Evolutionary conservation across 1,139 yeast species (phyloP).

Genomic region (Magnusiomyces magnusii): DNA sequence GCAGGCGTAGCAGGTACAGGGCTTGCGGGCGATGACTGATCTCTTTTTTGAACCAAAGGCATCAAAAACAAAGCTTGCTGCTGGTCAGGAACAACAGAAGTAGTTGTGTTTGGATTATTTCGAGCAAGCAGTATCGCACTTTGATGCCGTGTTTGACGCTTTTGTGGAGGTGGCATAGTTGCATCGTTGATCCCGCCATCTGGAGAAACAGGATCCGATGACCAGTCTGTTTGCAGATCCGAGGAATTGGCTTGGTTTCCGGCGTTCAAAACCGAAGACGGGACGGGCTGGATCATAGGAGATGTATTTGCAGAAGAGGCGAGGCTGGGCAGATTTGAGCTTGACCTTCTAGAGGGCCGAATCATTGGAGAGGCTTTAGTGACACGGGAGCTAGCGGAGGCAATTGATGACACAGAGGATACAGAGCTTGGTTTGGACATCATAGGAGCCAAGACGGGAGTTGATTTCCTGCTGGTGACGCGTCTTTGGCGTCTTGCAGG

Average conservation of each 20-base stretch:
- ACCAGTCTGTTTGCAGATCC: slow-evolving; percentile 16
- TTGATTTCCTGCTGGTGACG: slow-evolving; percentile 3
- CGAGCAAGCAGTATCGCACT: slow-evolving; percentile 1
- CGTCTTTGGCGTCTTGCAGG: slow-evolving; percentile 5
- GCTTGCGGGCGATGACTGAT: neutral
- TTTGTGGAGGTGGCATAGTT: slow-evolving; percentile 27
- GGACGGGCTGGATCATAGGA: slow-evolving; percentile 17
- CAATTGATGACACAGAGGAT: slow-evolving; percentile 7
- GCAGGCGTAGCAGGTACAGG: slow-evolving; percentile 34
- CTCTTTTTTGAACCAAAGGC: neutral
- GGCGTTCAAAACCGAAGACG: slow-evolving; percentile 12
- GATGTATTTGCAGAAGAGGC: slow-evolving; percentile 18
- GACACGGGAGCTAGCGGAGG: slow-evolving; percentile 15
- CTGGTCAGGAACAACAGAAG: neutral
- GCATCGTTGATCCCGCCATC: slow-evolving; percentile 27
- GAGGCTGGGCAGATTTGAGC: slow-evolving; percentile 8
- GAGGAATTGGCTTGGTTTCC: slow-evolving; percentile 11
- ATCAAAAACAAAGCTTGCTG: neutral
- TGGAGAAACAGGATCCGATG: slow-evolving; percentile 23
- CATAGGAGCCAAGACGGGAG: slow-evolving; percentile 16
- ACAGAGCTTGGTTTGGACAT: slow-evolving; percentile 7
- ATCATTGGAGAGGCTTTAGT: slow-evolving; percentile 23
- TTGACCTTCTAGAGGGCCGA: slow-evolving; percentile 19
- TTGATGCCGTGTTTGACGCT: slow-evolving; percentile 16
- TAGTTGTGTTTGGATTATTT: neutral